Percentiles rank a stretch among this genome's conserved stretches.
Evolutionary conservation across 228 moss, liverwort and hornwort genomes (phyloP).

Genomic region (Sphagnum fallax): DNA sequence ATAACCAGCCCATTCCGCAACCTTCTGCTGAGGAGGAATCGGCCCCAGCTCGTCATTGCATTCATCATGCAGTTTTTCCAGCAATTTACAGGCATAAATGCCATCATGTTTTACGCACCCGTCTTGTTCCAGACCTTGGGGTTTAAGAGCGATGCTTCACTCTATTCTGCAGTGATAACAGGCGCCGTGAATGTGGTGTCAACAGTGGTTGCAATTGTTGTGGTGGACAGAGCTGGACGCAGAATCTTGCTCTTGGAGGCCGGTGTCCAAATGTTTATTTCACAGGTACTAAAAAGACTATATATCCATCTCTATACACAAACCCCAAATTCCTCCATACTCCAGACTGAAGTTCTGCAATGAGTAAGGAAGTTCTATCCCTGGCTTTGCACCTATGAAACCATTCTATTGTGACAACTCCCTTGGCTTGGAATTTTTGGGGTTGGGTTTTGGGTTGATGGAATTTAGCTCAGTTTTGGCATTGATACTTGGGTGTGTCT

Average conservation of each 20-base stretch:
- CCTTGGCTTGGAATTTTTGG: too few species aligned
- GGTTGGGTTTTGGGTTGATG: too few species aligned
- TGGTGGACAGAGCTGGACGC: conserved; percentile 40
- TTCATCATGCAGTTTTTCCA: conserved; percentile 38
- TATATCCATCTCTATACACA: too few species aligned
- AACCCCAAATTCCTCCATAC: too few species aligned
- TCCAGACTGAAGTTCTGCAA: too few species aligned
- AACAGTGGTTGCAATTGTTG: conserved; percentile 20
- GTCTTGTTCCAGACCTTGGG: conserved; percentile 42
- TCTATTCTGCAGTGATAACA: conserved; percentile 43
- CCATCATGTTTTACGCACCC: conserved; percentile 56
- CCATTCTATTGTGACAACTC: too few species aligned
- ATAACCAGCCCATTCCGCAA: conserved; percentile 10
- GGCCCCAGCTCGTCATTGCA: conserved; percentile 44
- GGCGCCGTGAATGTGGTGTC: conserved; percentile 40
- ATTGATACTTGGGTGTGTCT: too few species aligned
- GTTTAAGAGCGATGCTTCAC: conserved; percentile 5
- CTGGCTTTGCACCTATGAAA: too few species aligned
- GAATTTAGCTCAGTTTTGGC: too few species aligned
- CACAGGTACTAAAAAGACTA: conserved; percentile 22
- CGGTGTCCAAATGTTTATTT: conserved; percentile 45
- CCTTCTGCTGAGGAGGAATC: conserved; percentile 26
- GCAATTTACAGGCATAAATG: conserved; percentile 57
- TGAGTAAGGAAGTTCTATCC: too few species aligned
- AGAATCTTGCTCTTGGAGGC: conserved; percentile 40